Base-by-base conservation (phyloP, 2,329 filamentous ascomycete species). In the Nemania sp. region DNA sequence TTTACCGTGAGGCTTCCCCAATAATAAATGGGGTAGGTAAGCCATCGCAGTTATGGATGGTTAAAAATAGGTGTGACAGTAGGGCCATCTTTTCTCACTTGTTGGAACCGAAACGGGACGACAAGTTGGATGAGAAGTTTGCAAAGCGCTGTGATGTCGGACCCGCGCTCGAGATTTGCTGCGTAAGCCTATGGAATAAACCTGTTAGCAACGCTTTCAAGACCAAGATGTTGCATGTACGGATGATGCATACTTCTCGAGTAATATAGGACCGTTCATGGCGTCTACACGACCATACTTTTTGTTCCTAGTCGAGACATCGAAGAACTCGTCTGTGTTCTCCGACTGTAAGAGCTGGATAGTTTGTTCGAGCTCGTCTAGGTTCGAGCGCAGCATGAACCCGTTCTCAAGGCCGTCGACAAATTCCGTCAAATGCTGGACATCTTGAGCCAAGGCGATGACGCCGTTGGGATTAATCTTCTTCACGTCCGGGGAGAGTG, bases 311-410 rank as follows among this genome's bases (percentile, higher is more conserved):
- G 89, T 90, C 5, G 89, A 90, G 51, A 95, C 89, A 72, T 99
- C 95, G 74, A 95, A 99, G 76, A 97, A 99, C 75, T 98, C 94
- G 66, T 98, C 93, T n/a, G 91, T 87, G 69, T 96, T 96, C 42
- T 96, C 92, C 1, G 85, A 86, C 71, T 91, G 87, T 84, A 99
- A 90, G 25, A 99, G 82, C 61, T 90, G 87, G 48, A 97, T 89
- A 1, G 95, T 98, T 79, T 99, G 95, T 68, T 94, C 89, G 37
- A 99, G 81, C 77, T 98, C 95, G 69, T 97, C 93, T 40, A 99
- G 80, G 67, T 96, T 95, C 71, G 95, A 90, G 64, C 90, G 85
- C 18, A 99, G 80, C 77, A 96, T 93, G n/a, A 89, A 88, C 5
- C 85, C 84, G 65, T 96, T 94, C 66, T 92, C 90, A 18, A 99